Evolutionary conservation across 768 basidiomycete species (phyloP), one percentile per base, ranked within the genome.

Genomic region (Pleurotus djamor): DNA sequence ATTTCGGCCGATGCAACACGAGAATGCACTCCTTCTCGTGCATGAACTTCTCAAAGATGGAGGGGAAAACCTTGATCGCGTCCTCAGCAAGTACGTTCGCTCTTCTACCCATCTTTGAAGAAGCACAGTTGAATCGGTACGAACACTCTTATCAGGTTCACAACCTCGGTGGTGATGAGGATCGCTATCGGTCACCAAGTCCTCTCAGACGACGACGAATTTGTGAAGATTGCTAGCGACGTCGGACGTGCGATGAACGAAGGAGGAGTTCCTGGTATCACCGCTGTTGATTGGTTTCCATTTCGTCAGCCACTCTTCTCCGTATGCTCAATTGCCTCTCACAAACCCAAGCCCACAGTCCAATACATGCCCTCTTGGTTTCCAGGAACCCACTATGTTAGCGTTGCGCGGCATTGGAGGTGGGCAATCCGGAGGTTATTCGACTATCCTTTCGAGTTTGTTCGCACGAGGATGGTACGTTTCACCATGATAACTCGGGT

Each of bases 31-130:
- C 9, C 17, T 57, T 13, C 61, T 69, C n/a, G 62, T 60, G 2
- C 48, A 63, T 5, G 59, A 63, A 9, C 54, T 68, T 21, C 36
- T 49, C 3, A 55, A 28, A 14, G 56, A 52, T 14, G 51, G 72
- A n/a, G 59, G 66, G 0, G 14, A 16, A 7, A 48, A 63, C n/a
- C 52, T 67, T 16, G 54, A 62, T 17, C 52, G 59, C 47, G 65
- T 68, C 47, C 64, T 74, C 36, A 64, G 66, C 37, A 66, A 68
- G 73, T 75, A 13, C n/a, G 52, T 52, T 28, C 41, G 36, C 38
- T 41, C 38, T n/a, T n/a, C 9, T 12, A 17, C 32, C 21, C 16
- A 28, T 56, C 36, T 13, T 28, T n/a, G 14, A 32, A 14, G 16
- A 14, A 16, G 12, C 4, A 36, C 56, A 4, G 45, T 34, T 14